Base-by-base conservation (phyloP, 352 stramenopile genomes). In the Phytophthora boehmeriae region DNA sequence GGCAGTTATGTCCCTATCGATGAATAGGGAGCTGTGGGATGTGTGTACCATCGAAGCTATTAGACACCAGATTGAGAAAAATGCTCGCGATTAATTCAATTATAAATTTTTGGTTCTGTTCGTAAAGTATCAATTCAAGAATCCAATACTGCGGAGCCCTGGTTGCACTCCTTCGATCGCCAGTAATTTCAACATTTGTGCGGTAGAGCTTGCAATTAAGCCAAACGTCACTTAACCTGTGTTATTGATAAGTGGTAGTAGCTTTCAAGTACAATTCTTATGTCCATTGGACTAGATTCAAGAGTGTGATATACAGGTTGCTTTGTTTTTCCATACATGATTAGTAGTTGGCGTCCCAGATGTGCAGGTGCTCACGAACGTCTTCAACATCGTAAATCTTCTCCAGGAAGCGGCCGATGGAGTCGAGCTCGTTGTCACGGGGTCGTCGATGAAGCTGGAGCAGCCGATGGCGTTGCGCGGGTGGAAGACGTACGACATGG, bases 401-500 rank as follows among this genome's bases (percentile, higher is more conserved):
- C 45, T 56, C 50, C 13, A 89, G 66, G 47, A 89, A 89, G 14
- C 67, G 70, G n/a, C 59, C 47, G 49, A 89, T 89, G 19, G 80
- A 88, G 52, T 86, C 76, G 39, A 98, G 75, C 58, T 98, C 92
- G 19, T 70, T 66, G 66, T 98, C 92, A 32, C 76, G 67, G 61
- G 64, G 66, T 97, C 86, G 52, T 97, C 87, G 38, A 97, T 96
- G 56, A 96, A 98, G 41, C 69, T 86, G 34, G 79, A 89, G 66
- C 77, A 88, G 45, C 77, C 77, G 65, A 88, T 86, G 23, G 80
- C 77, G 34, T 88, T 89, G 54, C 69, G 68, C 14, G 97, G 96
- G 70, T 99, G 97, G 71, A 99, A 99, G 42, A 98, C 78, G 71
- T 98, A 99, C 14, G 91, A 97, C 72, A 92, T 95, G n/a, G 97